Evolutionary conservation across 805 yeast genomes (phyloP).

Genomic region (Dipodascus geniculatus): DNA sequence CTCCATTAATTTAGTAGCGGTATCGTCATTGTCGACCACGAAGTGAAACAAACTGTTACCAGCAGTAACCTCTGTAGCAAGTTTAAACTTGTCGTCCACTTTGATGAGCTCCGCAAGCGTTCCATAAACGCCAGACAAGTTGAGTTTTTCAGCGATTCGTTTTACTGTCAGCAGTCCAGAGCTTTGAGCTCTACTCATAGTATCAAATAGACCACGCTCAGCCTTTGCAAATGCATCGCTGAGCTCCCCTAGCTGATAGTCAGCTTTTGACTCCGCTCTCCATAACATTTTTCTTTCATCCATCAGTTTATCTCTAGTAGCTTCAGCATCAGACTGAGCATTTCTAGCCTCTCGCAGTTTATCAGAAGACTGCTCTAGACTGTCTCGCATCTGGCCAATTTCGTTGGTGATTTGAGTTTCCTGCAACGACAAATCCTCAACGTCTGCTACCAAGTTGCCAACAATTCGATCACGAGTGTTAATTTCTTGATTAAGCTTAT

Average conservation of each 20-base stretch:
- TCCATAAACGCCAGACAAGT: conserved; percentile 54
- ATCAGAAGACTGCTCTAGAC: conserved; percentile 14
- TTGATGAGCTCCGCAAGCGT: conserved; percentile 74
- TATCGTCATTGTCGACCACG: conserved; percentile 78
- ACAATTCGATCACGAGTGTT: conserved; percentile 21
- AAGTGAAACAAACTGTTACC: conserved; percentile 79
- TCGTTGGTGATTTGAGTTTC: conserved; percentile 11
- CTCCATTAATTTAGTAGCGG: conserved; percentile 70
- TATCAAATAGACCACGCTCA: conserved; percentile 50
- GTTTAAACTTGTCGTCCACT: conserved; percentile 70
- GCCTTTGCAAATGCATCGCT: conserved; percentile 44
- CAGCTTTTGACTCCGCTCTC: conserved; percentile 64
- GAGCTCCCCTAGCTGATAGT: conserved; percentile 43
- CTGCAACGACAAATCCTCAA: conserved; percentile 8
- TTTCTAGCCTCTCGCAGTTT: conserved; percentile 10
- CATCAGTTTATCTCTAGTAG: conserved; percentile 27
- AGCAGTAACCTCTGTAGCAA: conserved; percentile 82
- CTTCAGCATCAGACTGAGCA: conserved; percentile 11
- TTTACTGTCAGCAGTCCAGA: conserved; percentile 58
- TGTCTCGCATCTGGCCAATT: conserved; percentile 7
- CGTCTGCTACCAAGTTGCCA: conserved; percentile 16
- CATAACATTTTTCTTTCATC: conserved; percentile 65
- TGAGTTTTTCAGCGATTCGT: conserved; percentile 46
- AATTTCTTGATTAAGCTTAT: conserved; percentile 24
- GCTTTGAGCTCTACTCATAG: conserved; percentile 23